phyloP scores from a whole-genome alignment of 805 yeast genomes.

The Candida endomychidarum region DNA sequence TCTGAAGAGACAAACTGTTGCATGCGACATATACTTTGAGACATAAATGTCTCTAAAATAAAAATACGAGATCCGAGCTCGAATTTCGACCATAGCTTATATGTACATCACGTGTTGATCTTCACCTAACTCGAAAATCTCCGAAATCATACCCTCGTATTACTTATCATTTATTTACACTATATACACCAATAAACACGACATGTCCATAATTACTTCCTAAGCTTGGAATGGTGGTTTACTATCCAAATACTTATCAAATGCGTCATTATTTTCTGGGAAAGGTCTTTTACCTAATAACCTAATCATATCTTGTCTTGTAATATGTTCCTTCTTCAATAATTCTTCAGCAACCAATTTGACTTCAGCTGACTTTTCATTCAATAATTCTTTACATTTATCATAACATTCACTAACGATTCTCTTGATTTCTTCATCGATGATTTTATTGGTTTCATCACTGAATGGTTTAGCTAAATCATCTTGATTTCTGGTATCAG shows the following conservation, averaged over 20 bases:
- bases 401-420: constrained; percentile 65
- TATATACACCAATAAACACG: constrained; percentile 4
- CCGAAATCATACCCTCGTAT: no score
- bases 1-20: no score
- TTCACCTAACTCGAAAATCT: no score
- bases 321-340: constrained; percentile 70
- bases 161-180: constrained; percentile 5
- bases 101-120: no score
- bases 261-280: constrained; percentile 80
- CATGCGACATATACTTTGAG: no score
- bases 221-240: constrained; percentile 7
- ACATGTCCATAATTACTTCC: neutral
- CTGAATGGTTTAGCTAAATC: constrained; percentile 74
- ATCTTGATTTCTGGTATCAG: constrained; percentile 48
- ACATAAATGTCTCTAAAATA: no score
- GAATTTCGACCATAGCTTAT: no score
- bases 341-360: constrained; percentile 73
- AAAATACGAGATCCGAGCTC: no score
- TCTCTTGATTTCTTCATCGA: constrained; percentile 68
- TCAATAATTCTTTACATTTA: constrained; percentile 56
- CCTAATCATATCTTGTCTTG: constrained; percentile 77
- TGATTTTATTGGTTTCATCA: constrained; percentile 68
- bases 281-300: constrained; percentile 77
- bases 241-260: constrained; percentile 77
- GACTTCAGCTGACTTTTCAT: constrained; percentile 59